Evolutionary conservation across 257 asterid genomes (phyloP).

Genomic region (Nicotiana knightiana): DNA sequence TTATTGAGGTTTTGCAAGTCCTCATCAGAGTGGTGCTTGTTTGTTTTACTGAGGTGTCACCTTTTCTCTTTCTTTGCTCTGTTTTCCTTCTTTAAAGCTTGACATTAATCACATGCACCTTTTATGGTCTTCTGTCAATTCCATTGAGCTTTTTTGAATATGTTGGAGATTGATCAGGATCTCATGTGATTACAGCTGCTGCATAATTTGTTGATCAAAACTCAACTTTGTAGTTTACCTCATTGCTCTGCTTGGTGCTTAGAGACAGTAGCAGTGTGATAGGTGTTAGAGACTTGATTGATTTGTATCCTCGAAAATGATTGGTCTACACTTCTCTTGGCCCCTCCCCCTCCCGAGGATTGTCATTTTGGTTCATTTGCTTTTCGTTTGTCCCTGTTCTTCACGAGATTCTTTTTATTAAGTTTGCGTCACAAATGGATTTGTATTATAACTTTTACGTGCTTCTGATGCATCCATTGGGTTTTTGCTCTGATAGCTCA

Average conservation of each 20-base stretch:
- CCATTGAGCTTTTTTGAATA: neutral
- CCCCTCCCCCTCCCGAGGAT: neutral
- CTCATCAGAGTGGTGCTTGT: neutral
- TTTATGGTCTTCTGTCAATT: neutral
- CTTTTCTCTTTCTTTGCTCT: neutral
- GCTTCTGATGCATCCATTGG: conserved; percentile 2
- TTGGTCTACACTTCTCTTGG: neutral
- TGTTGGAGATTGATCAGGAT: conserved; percentile 1
- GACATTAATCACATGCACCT: neutral
- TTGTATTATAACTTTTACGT: neutral
- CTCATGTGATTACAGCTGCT: neutral
- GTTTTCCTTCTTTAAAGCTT: neutral
- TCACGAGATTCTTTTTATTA: neutral
- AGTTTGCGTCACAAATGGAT: neutral
- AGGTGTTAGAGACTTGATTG: neutral
- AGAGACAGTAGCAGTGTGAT: neutral
- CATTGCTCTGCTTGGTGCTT: neutral
- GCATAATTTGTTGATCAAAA: too few relatives aligned
- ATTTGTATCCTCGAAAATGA: neutral
- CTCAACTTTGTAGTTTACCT: neutral
- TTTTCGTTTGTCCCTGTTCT: neutral
- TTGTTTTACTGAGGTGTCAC: neutral
- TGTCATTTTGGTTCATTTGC: neutral
- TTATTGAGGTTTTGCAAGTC: neutral
- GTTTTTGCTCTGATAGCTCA: neutral